These are phyloP conservation scores for Herpetospermum pedunculosum DNA, from an alignment of 306 rosid genomes.

Conservation along the genomic window DNA sequence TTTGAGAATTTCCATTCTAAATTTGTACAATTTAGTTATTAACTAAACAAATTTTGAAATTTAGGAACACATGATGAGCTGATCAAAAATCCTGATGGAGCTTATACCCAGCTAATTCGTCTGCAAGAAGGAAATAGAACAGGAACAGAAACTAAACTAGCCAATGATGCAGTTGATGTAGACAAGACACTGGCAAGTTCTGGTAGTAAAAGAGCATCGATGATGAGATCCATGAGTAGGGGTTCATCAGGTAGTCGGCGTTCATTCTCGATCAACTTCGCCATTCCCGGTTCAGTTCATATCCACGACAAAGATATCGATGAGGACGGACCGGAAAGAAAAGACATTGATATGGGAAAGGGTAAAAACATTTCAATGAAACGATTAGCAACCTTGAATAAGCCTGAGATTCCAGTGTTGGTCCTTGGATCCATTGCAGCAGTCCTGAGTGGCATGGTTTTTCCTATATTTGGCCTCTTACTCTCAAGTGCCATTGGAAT, in stretches of 20 bases:
- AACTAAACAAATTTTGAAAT: background rate
- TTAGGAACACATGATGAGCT: conserved; percentile 66
- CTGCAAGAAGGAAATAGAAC: conserved; percentile 44
- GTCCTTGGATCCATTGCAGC: conserved; percentile 61
- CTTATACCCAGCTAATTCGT: conserved; percentile 69
- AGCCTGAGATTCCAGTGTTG: conserved; percentile 51
- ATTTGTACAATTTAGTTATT: background rate
- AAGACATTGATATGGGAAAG: conserved; percentile 5
- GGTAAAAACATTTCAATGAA: conserved; percentile 24
- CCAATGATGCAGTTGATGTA: conserved; percentile 16
- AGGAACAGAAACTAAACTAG: conserved; percentile 11
- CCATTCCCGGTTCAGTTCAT: conserved; percentile 18
- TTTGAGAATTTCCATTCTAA: background rate
- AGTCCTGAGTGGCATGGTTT: conserved; percentile 37
- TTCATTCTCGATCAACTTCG: conserved; percentile 21
- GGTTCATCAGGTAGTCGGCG: conserved; percentile 27
- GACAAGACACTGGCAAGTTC: conserved; percentile 15
- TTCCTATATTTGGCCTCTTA: conserved; percentile 65
- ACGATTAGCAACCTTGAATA: conserved; percentile 52
- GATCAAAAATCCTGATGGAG: conserved; percentile 44
- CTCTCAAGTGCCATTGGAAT: conserved; percentile 49
- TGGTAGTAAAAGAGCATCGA: conserved; percentile 18
- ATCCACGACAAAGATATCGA: conserved; percentile 9
- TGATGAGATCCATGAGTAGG: conserved; percentile 31
- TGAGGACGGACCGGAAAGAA: background rate